Evolutionary conservation across 768 basidiomycete genomes (phyloP), one percentile per base, ranked within the genome.

Genomic region (Kwoniella bestiolae): DNA sequence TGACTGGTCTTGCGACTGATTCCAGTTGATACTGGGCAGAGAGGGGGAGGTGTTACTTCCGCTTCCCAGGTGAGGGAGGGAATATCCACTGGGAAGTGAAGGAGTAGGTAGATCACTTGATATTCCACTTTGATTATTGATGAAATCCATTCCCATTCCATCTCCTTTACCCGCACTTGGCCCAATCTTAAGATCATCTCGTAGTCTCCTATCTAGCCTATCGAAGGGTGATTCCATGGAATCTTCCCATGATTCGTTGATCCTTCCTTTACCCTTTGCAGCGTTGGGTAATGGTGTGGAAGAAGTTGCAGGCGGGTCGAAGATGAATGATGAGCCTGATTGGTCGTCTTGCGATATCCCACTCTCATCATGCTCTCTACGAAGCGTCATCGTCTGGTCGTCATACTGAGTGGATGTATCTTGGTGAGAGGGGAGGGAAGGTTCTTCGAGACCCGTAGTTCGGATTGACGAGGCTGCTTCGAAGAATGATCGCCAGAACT

Each of bases 401-500:
- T 63, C 66, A 32, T 62, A 66, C 32, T 61, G 50, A 26, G 64
- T 73, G 31, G 60, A 68, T 16, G 60, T 66, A 32, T 71, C 23
- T 35, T 68, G 63, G 35, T 72, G 64, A 12, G 52, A 35, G n/a
- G 49, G 63, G 14, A 53, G 45, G 41, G 69, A 65, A 32, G 70
- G 61, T 45, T 87, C 88, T 51, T 88, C 91, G 34, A 85, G 87
- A 1, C 87, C 87, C 3, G 90, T 88, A 47, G 94, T 89, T 44
- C 89, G 87, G 29, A 93, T 89, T 72, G 92, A 89, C 3, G 95
- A 94, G 8, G 94, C 92, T 65, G 90, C 87, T 76, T 97, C 94
- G 77, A 94, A 97, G 84, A 99, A 98, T 0, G 91, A 90, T 3
- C 89, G 89, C 94, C 95, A 98, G 79, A 97, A 97, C 94, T 95